Percentiles rank a stretch among this genome's conserved stretches.
phyloP scores from a whole-genome alignment of 768 basidiomycete genomes.

The Suillus sp. region DNA sequence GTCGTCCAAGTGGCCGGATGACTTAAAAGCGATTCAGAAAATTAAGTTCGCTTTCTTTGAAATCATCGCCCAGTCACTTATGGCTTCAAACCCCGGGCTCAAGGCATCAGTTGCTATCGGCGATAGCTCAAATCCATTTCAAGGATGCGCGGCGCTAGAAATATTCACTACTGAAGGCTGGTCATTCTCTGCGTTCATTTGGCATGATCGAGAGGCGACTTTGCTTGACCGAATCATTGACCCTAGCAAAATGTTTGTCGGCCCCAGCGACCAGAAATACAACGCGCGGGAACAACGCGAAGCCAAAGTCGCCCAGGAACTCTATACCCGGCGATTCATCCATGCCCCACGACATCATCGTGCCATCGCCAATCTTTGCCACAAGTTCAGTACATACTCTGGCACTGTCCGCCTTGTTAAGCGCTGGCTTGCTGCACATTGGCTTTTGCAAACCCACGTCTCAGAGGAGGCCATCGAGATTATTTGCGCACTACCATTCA shows the following conservation, averaged over 20 bases:
- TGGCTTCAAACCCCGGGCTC: constrained; percentile 51
- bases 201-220: constrained; percentile 83
- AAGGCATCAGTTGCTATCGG: constrained; percentile 62
- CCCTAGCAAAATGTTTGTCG: constrained; percentile 34
- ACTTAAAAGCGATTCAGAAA: constrained; percentile 88
- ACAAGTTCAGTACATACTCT: constrained; percentile 77
- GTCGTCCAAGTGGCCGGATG: constrained; percentile 93
- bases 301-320: constrained; percentile 56
- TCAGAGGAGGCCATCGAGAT: constrained; percentile 82
- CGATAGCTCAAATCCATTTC: constrained; percentile 51
- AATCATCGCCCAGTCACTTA: constrained; percentile 68
- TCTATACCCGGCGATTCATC: constrained; percentile 72
- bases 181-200: constrained; percentile 83
- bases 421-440: constrained; percentile 91
- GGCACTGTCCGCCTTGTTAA: constrained; percentile 87
- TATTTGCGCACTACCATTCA: constrained; percentile 77
- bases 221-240: constrained; percentile 72
- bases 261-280: constrained; percentile 20
- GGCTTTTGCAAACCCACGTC: constrained; percentile 76
- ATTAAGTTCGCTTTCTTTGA: constrained; percentile 94
- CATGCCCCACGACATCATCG: constrained; percentile 85
- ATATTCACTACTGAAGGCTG: constrained; percentile 80
- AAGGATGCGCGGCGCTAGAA: constrained; percentile 75
- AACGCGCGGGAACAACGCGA: constrained; percentile 50
- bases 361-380: constrained; percentile 75